Base-by-base conservation (phyloP, 164 flowering plant genomes). In the Macadamia integrifolia region DNA sequence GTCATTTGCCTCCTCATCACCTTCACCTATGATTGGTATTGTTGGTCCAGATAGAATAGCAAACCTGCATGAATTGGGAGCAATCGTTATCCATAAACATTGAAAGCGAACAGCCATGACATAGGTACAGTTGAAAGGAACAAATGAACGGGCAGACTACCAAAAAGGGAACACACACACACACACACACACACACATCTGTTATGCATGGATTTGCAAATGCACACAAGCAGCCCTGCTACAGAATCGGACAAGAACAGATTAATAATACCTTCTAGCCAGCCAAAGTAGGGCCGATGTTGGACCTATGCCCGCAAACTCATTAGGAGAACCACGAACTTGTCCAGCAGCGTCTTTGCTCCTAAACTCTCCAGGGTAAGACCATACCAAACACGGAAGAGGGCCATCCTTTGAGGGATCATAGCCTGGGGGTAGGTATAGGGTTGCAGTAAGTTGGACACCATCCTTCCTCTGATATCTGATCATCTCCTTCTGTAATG, bases 331-430 rank as follows among this genome's bases (percentile, higher is more conserved):
- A 72, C 98, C 97, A 73, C 96, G 97, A 64, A 92, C 99, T 83
- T 92, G 99, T 72, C 96, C 91, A 61, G 99, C 97, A 69, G 99
- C 97, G 66, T 94, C 96, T 85, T 90, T 94, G 80, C 97, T 94
- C 74, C 92, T 94, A 68, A 94, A 94, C 77, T 94, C 99, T 71
- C 97, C 96, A 61, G 99, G 99, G 69, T 94, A 94, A 66, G 99
- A 92, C 99, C 99, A 94, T 46, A 92, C 72, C 74, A 94, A 72
- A 77, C 98, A 94, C 11, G 99, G 98, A 77, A 90, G 95, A 62
- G 99, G 92, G 18, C 99, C 97, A 80, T 94, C 99, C 75, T 81
- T 88, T 49, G 86, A 69, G 62, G 96, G 82, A 76, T 90, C 94
- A 80, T 90, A 94, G 66, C 78, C 84, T 66, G 99, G 99, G 64